Evolutionary conservation across 2,329 filamentous ascomycete genomes (phyloP).

Genomic region (Talaromyces amestolkiae): DNA sequence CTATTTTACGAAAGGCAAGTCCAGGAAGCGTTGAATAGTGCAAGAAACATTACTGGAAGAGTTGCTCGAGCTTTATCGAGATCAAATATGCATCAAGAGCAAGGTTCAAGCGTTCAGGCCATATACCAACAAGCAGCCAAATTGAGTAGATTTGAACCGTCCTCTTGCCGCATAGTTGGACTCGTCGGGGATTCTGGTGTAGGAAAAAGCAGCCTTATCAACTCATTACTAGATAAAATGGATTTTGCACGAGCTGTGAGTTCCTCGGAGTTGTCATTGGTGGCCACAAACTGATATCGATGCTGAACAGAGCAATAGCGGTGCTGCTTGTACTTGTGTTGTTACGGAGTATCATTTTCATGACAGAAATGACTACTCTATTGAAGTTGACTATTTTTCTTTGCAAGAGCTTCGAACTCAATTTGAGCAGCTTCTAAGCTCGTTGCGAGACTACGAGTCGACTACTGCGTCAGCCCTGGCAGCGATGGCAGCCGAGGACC

Average conservation of each 20-base stretch:
- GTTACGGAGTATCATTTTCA: constrained; percentile 16
- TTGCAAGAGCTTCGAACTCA: constrained; percentile 3
- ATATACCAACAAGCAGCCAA: constrained; percentile 4
- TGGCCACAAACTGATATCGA: constrained; percentile 3
- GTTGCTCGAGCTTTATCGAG: neutral
- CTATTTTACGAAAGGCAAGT: constrained; percentile 3
- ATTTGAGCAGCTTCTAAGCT: constrained; percentile 10
- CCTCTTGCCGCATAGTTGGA: constrained; percentile 10
- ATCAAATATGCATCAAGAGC: neutral
- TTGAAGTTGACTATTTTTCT: constrained; percentile 12
- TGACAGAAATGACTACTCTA: constrained; percentile 8
- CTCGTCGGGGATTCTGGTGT: constrained; percentile 14
- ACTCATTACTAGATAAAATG: constrained; percentile 13
- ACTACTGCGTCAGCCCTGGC: neutral
- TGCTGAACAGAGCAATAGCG: constrained; percentile 9
- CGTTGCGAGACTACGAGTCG: constrained; percentile 3
- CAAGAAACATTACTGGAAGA: neutral
- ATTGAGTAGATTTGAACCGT: constrained; percentile 11
- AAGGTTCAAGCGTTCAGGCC: constrained; percentile 9
- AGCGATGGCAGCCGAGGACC: neutral
- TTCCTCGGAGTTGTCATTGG: neutral
- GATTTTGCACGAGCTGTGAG: constrained; percentile 14
- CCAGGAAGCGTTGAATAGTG: constrained; percentile 2
- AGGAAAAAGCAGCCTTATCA: constrained; percentile 15
- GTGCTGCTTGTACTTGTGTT: constrained; percentile 13